Conservation (phyloP, 306 rosid genomes). For the Sicyos baderoa region DNA sequence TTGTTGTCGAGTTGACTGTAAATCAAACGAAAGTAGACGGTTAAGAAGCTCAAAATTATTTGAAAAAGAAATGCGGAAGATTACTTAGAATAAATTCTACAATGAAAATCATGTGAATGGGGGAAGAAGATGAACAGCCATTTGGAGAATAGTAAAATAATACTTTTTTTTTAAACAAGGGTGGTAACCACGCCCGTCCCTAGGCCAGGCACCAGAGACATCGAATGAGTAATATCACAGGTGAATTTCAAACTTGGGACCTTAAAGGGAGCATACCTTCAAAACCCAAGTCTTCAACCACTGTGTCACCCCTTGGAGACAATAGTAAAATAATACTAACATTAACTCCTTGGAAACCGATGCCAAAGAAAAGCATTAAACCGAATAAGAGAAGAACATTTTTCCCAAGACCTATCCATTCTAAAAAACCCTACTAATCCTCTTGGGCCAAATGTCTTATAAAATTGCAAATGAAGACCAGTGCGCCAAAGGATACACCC, state of each 20-base stretch:
- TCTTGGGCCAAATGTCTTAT: not conserved
- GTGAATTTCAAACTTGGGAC: no score
- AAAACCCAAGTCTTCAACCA: no score
- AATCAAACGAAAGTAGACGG: conserved; percentile 8
- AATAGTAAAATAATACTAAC: not conserved
- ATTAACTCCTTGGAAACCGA: conserved; percentile 6
- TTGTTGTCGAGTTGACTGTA: conserved; percentile 46
- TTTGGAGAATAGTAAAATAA: conserved; percentile 2
- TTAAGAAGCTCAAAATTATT: conserved; percentile 3
- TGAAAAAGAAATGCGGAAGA: conserved; percentile 3
- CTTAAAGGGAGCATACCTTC: no score
- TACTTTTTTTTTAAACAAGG: no score
- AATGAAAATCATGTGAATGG: not conserved
- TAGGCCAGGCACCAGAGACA: no score
- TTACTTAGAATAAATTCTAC: not conserved
- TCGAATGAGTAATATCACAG: no score
- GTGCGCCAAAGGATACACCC: not conserved
- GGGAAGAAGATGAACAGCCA: not conserved
- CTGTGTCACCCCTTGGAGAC: no score
- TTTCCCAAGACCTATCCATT: not conserved
- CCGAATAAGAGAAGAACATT: not conserved
- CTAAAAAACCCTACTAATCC: not conserved
- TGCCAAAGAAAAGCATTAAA: not conserved
- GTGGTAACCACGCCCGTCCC: no score
- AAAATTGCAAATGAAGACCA: not conserved